Percentiles rank a stretch among this genome's conserved stretches.
These are phyloP conservation scores for Claviceps sp. DNA, from an alignment of 2,329 filamentous ascomycete species.

Conservation along the genomic window DNA sequence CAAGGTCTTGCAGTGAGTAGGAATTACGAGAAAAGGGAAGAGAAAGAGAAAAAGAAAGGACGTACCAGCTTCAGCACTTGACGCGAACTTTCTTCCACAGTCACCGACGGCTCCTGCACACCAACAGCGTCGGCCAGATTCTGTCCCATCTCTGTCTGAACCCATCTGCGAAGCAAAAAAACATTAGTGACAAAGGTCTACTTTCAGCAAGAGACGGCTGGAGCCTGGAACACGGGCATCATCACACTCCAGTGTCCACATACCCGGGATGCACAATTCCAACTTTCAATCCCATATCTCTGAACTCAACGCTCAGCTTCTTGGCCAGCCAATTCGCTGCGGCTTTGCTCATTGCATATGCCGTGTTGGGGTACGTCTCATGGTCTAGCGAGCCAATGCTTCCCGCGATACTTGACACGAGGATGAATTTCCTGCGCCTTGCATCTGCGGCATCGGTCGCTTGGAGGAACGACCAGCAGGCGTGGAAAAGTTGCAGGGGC, in stretches of 20 bases:
- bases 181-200: not conserved
- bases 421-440: conserved; percentile 7
- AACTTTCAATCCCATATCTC: conserved; percentile 18
- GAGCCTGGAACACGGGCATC: not conserved
- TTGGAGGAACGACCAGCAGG: conserved; percentile 24
- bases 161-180: conserved; percentile 4
- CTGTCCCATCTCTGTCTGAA: conserved; percentile 8
- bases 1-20: too few relatives aligned
- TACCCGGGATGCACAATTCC: conserved; percentile 20
- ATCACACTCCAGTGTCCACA: not conserved
- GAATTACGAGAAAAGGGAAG: too few relatives aligned
- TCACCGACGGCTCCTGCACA: conserved; percentile 5
- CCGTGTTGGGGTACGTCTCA: conserved; percentile 17
- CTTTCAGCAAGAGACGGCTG: not conserved
- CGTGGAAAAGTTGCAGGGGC: conserved; percentile 29
- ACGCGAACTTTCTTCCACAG: conserved; percentile 4
- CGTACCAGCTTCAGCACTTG: conserved; percentile 6
- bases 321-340: conserved; percentile 18
- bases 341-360: conserved; percentile 32
- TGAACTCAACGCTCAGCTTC: conserved; percentile 17
- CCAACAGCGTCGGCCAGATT: conserved; percentile 5
- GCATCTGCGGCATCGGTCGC: not conserved
- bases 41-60: not conserved
- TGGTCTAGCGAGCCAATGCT: conserved; percentile 9
- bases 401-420: conserved; percentile 7